Evolutionary conservation across 306 rosid species (phyloP), one percentile per base, ranked within the genome.

Genomic region (Cicer cuneatum): DNA sequence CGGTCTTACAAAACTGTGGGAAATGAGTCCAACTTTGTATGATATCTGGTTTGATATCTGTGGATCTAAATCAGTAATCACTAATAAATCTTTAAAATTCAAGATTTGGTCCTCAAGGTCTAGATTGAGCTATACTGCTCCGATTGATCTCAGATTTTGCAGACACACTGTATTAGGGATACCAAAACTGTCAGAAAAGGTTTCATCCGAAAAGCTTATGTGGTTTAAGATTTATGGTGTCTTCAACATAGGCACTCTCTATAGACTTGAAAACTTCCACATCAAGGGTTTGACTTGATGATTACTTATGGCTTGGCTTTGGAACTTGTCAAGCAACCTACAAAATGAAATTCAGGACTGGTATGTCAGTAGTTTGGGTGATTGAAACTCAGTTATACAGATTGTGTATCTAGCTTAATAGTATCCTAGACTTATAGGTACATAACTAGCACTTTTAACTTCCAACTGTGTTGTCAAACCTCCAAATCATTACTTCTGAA

Each of bases 241-340:
- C 18, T 3, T 33, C 16, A 35, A 6, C 19, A 7, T 59, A 13
- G 43, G 11, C 10, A 59, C 16, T 59, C 35, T 33, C 1, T 59
- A 7, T 59, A 59, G 42, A 33, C 65, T 59, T 57, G 7, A 33
- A 59, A n/a, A 57, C 10, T 13, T 59, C 16, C 14, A 13, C 42
- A 59, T 12, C 65, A 59, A 12, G 10, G 16, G 16, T 59, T 59
- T 6, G 42, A 59, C 59, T 59, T 59, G 65, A 12, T 12, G 64
- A 35, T 59, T n/a, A 13, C 43, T 2, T 33, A 12, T 0, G 43
- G 16, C 10, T 58, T 59, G 65, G 43, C 42, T 12, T 59, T 59
- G 18, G 19, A 59, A 59, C 8, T 59, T 59, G 15, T 58, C 41
- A 13, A 29, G 6, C 16, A 13, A 33, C 19, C 18, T 59, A 33